Evolutionary conservation across 2,329 filamentous ascomycete species (phyloP).

Genomic region (Orbilia oligospora): DNA sequence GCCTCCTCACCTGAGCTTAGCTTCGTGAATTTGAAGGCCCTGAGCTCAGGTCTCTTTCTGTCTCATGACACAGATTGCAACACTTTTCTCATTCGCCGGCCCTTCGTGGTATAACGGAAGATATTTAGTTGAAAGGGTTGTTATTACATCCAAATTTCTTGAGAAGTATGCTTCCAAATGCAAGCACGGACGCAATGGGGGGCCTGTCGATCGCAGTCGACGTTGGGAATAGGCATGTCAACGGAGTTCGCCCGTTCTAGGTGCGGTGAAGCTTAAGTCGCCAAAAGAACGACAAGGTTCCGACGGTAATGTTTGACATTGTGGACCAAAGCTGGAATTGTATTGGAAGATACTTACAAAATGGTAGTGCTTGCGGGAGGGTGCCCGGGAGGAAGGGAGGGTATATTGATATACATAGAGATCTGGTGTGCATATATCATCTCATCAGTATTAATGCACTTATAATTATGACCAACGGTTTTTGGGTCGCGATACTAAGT

Average conservation of each 20-base stretch:
- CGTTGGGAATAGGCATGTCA: slow-evolving; percentile 10
- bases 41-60: too few species aligned
- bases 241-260: neutral
- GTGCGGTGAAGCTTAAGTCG: neutral
- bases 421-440: slow-evolving; percentile 5
- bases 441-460: neutral
- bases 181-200: neutral
- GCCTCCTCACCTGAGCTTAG: too few species aligned
- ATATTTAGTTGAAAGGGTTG: neutral
- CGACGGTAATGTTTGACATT: slow-evolving; percentile 10
- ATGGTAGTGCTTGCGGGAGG: neutral
- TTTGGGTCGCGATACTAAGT: neutral
- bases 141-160: neutral
- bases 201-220: slow-evolving; percentile 3
- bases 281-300: neutral
- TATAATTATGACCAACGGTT: too few species aligned
- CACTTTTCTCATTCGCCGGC: neutral
- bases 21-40: too few species aligned
- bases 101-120: slow-evolving; percentile 8
- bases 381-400: neutral
- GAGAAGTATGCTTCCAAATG: neutral
- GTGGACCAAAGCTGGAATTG: neutral
- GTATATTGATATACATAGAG: slow-evolving; percentile 2
- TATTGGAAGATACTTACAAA: neutral
- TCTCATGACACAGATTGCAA: neutral